Evolutionary conservation across 768 basidiomycete genomes (phyloP).

Genomic region (Cubamyces lactineus): DNA sequence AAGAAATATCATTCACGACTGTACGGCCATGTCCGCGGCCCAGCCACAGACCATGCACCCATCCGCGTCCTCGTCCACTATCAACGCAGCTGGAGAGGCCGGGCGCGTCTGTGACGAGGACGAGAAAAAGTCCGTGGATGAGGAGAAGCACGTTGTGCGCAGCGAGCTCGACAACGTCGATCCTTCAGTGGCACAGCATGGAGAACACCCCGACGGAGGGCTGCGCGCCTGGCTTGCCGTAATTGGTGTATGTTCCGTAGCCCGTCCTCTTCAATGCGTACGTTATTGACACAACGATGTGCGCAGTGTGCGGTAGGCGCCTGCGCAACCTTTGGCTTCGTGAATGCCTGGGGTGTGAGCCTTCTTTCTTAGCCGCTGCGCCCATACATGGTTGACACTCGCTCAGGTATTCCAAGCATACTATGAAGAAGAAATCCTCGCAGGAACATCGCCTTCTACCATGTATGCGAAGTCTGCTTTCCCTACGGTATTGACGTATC

Average conservation of each 20-base stretch:
- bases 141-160: conserved; percentile 3
- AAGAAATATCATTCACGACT: not conserved
- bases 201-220: conserved; percentile 48
- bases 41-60: not conserved
- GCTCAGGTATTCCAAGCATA: conserved; percentile 72
- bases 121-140: conserved; percentile 4
- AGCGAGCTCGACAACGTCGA: conserved; percentile 18
- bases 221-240: conserved; percentile 48
- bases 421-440: conserved; percentile 59
- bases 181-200: not conserved
- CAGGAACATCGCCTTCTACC: conserved; percentile 55
- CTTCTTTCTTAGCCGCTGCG: not conserved
- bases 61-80: conserved; percentile 10
- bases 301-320: conserved; percentile 38
- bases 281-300: conserved; percentile 5
- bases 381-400: not conserved
- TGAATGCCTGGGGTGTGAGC: conserved; percentile 77
- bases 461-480: conserved; percentile 47
- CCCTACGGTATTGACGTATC: not conserved
- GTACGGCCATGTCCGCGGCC: not conserved
- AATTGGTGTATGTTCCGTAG: conserved; percentile 39
- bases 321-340: conserved; percentile 64
- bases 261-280: not conserved
- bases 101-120: conserved; percentile 14
- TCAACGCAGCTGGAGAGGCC: not conserved